Conservation (phyloP, 1,284 basidiomycete genomes). For the Termitomyces sp. region DNA sequence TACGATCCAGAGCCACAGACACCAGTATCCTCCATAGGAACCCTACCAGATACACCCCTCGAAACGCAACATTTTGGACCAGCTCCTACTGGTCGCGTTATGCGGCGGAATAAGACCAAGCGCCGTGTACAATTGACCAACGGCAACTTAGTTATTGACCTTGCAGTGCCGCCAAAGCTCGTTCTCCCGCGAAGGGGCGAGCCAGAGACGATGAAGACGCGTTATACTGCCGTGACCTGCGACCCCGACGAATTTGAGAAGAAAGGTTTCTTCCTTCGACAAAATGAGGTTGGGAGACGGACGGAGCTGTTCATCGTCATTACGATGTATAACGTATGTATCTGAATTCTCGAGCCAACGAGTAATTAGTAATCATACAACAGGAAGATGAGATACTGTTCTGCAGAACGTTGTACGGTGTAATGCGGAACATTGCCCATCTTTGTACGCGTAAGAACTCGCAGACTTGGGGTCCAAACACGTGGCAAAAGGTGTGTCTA, state of each 20-base stretch:
- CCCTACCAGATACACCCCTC: constrained; percentile 42
- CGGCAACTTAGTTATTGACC: constrained; percentile 83
- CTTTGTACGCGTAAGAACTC: constrained; percentile 92
- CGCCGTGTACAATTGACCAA: constrained; percentile 71
- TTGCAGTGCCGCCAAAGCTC: constrained; percentile 80
- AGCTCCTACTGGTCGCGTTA: constrained; percentile 73
- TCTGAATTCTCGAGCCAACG: background rate
- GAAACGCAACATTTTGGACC: constrained; percentile 84
- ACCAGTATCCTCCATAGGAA: constrained; percentile 35
- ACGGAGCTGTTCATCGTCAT: constrained; percentile 95
- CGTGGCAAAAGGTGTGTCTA: constrained; percentile 85
- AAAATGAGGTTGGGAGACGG: constrained; percentile 73
- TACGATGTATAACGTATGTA: constrained; percentile 89
- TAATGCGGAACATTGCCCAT: constrained; percentile 90
- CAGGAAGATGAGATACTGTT: constrained; percentile 95
- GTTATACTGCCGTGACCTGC: constrained; percentile 87
- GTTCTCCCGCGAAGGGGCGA: constrained; percentile 79
- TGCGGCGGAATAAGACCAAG: constrained; percentile 70
- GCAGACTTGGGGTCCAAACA: constrained; percentile 92
- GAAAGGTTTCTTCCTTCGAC: constrained; percentile 80
- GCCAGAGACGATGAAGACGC: constrained; percentile 79
- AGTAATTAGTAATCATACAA: constrained; percentile 1
- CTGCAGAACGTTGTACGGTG: constrained; percentile 91
- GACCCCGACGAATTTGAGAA: constrained; percentile 91
- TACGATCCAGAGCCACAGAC: constrained; percentile 42